Evolutionary conservation across 2,329 filamentous ascomycete species (phyloP), one percentile per base, ranked within the genome.

Genomic region (Xylariales sp.): DNA sequence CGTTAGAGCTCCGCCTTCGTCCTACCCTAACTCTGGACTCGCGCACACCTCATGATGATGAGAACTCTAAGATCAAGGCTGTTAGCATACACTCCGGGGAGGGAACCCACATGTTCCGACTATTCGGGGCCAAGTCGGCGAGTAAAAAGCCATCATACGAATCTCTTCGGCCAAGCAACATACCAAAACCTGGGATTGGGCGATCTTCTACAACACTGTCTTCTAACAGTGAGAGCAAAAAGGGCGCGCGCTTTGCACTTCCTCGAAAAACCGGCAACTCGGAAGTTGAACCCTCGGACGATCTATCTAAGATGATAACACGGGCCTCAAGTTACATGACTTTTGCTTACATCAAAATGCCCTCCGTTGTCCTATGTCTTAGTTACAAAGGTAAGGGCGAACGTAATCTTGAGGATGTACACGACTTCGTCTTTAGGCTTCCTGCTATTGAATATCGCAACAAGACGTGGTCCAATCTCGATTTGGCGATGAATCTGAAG

Each of bases 381-480:
- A 97, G 93, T 77, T 97, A 97, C 86, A 97, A 98, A 80, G 96
- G 97, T 76, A 97, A 94, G 78, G 93, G 94, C 52, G 93, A 97
- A 72, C 93, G 94, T 77, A 99, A 98, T 75, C 87, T 99, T 65
- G 94, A 97, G 81, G 97, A 99, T 79, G 91, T 99, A 16, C 95
- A 99, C 80, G 91, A 98, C 77, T 97, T 99, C 73, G 96, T 99
- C 56, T 99, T 99, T 87, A 90, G 93, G 41, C 89, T 99, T 81
- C 96, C 96, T 3, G 91, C 92, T 1, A 90, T 99, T 54, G 96
- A 99, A 79, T 98, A 97, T 82, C 90, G 93, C 71, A 99, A 99
- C 85, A 99, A 99, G 84, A 98, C 94, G 8, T 99, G 96, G 96
- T 97, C 94, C 6, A 99, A 98, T 78, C 87, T 99, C 6, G 96